Evolutionary conservation across 164 flowering plant genomes (phyloP).

Genomic region (Vitis riparia): DNA sequence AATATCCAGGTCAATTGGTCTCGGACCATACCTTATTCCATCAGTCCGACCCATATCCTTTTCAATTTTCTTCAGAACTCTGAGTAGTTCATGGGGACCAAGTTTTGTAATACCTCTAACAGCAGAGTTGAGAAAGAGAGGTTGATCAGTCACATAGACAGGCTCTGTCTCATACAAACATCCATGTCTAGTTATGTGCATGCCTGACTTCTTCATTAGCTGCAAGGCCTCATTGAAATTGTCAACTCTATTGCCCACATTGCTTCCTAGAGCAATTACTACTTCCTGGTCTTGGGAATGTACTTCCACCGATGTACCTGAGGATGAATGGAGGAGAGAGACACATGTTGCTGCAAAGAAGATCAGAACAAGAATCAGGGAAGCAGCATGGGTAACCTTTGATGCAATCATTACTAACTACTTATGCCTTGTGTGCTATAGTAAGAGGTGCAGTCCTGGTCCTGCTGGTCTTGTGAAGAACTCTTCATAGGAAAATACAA

Average conservation of each 20-base stretch:
- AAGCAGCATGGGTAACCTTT: neutral
- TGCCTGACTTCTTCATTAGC: slow-evolving; percentile 68
- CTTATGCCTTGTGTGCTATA: too few species aligned
- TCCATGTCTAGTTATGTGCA: slow-evolving; percentile 65
- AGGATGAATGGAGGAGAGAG: slow-evolving; percentile 36
- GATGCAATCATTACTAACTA: neutral
- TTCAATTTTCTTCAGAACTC: slow-evolving; percentile 77
- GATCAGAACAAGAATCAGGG: neutral
- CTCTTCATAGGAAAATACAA: too few species aligned
- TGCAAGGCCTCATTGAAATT: slow-evolving; percentile 76
- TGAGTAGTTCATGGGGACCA: slow-evolving; percentile 72
- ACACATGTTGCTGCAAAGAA: slow-evolving; percentile 30
- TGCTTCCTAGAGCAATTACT: slow-evolving; percentile 93
- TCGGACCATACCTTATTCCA: slow-evolving; percentile 92
- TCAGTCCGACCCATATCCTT: slow-evolving; percentile 76
- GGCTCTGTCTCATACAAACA: slow-evolving; percentile 93
- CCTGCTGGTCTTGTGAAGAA: too few species aligned
- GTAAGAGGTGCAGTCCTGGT: too few species aligned
- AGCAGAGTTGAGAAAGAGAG: slow-evolving; percentile 89
- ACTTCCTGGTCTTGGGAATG: slow-evolving; percentile 76
- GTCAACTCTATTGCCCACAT: slow-evolving; percentile 73
- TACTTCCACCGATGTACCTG: slow-evolving; percentile 47
- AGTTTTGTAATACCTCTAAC: slow-evolving; percentile 75
- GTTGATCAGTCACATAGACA: slow-evolving; percentile 91
- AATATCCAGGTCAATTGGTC: slow-evolving; percentile 92